Base-by-base conservation (phyloP, 2,329 filamentous ascomycete species). In the Fusarium burgessii region DNA sequence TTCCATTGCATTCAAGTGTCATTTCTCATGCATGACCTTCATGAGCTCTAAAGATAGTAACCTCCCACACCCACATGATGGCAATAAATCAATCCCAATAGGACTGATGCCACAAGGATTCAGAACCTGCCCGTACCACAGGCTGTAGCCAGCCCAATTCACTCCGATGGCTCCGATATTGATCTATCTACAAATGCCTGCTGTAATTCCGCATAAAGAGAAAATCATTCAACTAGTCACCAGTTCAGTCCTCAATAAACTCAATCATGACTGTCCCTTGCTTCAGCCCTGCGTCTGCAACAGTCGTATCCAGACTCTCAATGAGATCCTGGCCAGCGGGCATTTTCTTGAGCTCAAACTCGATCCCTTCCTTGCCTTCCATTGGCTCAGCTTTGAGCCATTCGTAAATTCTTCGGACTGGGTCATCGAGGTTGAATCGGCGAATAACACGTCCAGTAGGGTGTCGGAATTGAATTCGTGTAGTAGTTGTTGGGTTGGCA, bases 211-310 rank as follows among this genome's bases (percentile, higher is more conserved):
- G 56, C 54, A 69, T 58, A 72, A 71, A 66, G 62, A 70, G 50
- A 64, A 71, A 64, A 38, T 55, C 42, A 15, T 56, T 51, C 47
- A 29, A 36, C 45, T 35, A 57, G 18, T 36, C 20, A 33, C 27
- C 40, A 12, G 20, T 27, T 72, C 72, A 83, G 33, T 88, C 86
- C 79, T 93, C 91, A 62, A 93, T 81, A 77, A 94, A 97, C 80
- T 98, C 96, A 73, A 99, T 91, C 93, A 98, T 98, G 11, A 99
- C 92, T 0, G 94, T 97, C 6, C 92, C 94, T 77, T 97, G 95
- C 84, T 96, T 97, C 75, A 99, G 81, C 1, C 95, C 94, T 1
- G 92, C 93, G 77, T 94, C 91, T 73, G 89, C 89, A 66, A 99
- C 92, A 2, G 90, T 93, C 71, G 87, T 83, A 50, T 94, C 91